These are phyloP conservation scores for Pseudocercospora macadamiae DNA, from an alignment of 2,329 filamentous ascomycete species.

Conservation along the genomic window DNA sequence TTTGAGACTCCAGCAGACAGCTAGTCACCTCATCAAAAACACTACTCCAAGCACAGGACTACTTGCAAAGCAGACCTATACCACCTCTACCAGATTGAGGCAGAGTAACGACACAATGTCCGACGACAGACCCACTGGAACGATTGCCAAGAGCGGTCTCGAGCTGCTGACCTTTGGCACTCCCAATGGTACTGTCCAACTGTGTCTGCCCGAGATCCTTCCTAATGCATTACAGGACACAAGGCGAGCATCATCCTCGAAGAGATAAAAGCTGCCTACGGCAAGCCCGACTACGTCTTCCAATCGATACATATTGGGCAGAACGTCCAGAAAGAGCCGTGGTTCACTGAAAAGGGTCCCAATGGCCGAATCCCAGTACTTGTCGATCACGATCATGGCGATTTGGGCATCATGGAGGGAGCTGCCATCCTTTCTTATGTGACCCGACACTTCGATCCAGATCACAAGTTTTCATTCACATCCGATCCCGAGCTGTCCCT, in stretches of 20 bases:
- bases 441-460: constrained; percentile 50
- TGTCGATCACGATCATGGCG: constrained; percentile 65
- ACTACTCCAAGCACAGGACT: constrained; percentile 18
- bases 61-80: constrained; percentile 15
- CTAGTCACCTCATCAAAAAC: constrained; percentile 26
- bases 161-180: constrained; percentile 64
- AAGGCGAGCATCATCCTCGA: constrained; percentile 66
- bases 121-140: constrained; percentile 53
- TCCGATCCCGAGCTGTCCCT: constrained; percentile 51
- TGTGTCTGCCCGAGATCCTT: not conserved
- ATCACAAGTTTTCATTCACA: constrained; percentile 51
- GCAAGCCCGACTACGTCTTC: constrained; percentile 58
- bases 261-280: constrained; percentile 68
- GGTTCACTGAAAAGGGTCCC: constrained; percentile 65
- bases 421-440: constrained; percentile 49
- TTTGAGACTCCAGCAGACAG: constrained; percentile 32
- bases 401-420: constrained; percentile 56
- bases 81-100: constrained; percentile 10
- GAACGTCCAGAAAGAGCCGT: constrained; percentile 68
- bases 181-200: constrained; percentile 43
- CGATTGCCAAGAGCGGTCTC: constrained; percentile 65
- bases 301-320: constrained; percentile 63
- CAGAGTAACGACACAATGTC: constrained; percentile 30
- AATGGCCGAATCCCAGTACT: constrained; percentile 70
- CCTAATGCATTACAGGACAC: constrained; percentile 23